Conservation (phyloP, 2,329 filamentous ascomycete species). For the Colletotrichum sojae region DNA sequence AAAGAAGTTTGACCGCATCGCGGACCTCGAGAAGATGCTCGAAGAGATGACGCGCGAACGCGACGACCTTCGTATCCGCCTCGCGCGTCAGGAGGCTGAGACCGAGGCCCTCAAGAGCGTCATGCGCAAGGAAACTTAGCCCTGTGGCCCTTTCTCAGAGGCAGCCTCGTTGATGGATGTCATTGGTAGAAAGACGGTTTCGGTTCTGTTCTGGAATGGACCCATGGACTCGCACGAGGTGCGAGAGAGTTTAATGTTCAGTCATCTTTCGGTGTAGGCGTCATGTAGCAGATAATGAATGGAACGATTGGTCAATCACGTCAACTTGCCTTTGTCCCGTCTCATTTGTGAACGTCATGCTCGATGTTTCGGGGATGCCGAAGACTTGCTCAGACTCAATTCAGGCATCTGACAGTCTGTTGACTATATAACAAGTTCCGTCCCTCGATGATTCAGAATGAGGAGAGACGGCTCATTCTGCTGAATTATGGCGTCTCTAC, state of each 20-base stretch:
- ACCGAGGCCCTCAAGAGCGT: constrained; percentile 71
- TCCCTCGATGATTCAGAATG: neutral
- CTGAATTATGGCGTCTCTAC: neutral
- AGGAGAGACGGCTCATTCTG: constrained; percentile 18
- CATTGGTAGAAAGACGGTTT: neutral
- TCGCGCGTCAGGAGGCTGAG: constrained; percentile 77
- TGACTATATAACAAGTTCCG: neutral
- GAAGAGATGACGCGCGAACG: constrained; percentile 72
- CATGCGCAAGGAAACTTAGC: constrained; percentile 46
- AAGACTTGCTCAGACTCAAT: neutral
- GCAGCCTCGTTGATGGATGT: neutral
- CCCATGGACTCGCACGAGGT: constrained; percentile 2
- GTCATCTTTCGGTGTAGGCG: neutral
- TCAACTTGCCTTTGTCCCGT: neutral
- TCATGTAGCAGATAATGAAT: constrained; percentile 23
- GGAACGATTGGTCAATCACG: constrained; percentile 4
- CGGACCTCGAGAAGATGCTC: constrained; percentile 72
- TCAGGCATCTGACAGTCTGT: neutral
- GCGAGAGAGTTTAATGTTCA: constrained; percentile 17
- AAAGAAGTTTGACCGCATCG: constrained; percentile 77
- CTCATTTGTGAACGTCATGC: neutral
- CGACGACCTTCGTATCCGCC: constrained; percentile 73
- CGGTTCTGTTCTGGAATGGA: neutral
- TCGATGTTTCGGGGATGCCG: neutral
- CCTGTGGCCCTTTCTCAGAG: neutral